phyloP scores from a whole-genome alignment of 1,284 basidiomycete species.

The Heliocybe sulcata region DNA sequence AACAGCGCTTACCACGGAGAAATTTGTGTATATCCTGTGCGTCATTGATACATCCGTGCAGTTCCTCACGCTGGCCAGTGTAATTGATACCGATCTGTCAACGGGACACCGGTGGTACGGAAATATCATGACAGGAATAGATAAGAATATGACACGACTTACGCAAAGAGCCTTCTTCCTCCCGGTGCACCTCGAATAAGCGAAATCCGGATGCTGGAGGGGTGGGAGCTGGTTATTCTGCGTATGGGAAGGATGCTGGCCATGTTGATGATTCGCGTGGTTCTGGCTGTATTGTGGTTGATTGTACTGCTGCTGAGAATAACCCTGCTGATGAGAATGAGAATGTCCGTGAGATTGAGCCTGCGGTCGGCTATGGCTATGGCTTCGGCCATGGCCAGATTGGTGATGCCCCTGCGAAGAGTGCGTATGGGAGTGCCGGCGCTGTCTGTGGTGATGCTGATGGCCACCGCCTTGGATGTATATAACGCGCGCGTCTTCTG shows the following conservation, averaged over 20 bases:
- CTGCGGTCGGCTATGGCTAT: background rate
- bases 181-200: slow-evolving; percentile 82
- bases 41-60: slow-evolving; percentile 87
- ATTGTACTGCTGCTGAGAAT: background rate
- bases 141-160: too few species aligned
- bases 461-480: background rate
- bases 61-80: slow-evolving; percentile 48
- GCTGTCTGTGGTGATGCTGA: background rate
- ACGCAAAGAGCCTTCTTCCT: slow-evolving; percentile 78
- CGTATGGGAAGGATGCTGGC: background rate
- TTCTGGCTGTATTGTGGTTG: background rate
- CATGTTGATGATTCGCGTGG: background rate
- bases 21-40: slow-evolving; percentile 73
- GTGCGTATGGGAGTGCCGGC: background rate
- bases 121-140: too few species aligned
- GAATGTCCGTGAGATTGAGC: background rate
- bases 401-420: background rate
- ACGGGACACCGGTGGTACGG: too few species aligned
- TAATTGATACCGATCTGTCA: slow-evolving; percentile 82
- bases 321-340: background rate
- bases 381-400: background rate
- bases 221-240: background rate
- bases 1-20: slow-evolving; percentile 45
- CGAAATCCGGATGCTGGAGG: slow-evolving; percentile 33
- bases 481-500: background rate